Conservation (phyloP, 306 rosid species). For the Vigna trinervia region DNA sequence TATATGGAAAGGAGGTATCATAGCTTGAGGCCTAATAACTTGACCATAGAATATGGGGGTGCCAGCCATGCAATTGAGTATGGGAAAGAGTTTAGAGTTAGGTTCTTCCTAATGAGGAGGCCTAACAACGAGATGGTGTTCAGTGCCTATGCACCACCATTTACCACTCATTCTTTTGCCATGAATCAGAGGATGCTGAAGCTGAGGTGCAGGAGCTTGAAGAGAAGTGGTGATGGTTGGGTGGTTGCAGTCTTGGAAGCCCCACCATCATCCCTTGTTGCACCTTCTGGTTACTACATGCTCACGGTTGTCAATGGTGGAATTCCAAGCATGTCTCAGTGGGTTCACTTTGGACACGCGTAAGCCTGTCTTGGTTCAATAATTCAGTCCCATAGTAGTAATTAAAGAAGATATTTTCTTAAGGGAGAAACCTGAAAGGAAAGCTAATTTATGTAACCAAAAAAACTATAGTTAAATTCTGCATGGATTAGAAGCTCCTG, state of each 20-base stretch:
- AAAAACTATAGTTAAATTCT: neutral
- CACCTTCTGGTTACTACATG: conserved; percentile 78
- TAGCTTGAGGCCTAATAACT: conserved; percentile 53
- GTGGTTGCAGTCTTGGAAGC: conserved; percentile 61
- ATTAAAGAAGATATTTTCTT: neutral
- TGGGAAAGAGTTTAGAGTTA: conserved; percentile 61
- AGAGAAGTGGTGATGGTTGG: conserved; percentile 43
- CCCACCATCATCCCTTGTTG: conserved; percentile 68
- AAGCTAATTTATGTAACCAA: neutral
- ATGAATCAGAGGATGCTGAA: conserved; percentile 85
- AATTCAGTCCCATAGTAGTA: neutral
- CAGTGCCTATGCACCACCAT: conserved; percentile 71
- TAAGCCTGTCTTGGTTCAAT: conserved; percentile 7
- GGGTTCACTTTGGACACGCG: conserved; percentile 62
- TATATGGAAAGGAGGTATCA: conserved; percentile 59
- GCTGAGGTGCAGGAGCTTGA: conserved; percentile 54
- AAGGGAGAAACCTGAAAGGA: neutral
- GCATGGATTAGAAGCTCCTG: neutral
- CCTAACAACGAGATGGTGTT: conserved; percentile 49
- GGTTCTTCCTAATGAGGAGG: conserved; percentile 48
- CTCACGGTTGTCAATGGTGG: conserved; percentile 70
- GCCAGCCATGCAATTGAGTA: conserved; percentile 45
- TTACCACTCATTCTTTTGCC: conserved; percentile 72
- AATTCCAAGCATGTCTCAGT: conserved; percentile 68
- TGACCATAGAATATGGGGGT: conserved; percentile 48